These are phyloP conservation scores for Centaurea solstitialis DNA, from an alignment of 129 eudicot species.

Conservation along the genomic window DNA sequence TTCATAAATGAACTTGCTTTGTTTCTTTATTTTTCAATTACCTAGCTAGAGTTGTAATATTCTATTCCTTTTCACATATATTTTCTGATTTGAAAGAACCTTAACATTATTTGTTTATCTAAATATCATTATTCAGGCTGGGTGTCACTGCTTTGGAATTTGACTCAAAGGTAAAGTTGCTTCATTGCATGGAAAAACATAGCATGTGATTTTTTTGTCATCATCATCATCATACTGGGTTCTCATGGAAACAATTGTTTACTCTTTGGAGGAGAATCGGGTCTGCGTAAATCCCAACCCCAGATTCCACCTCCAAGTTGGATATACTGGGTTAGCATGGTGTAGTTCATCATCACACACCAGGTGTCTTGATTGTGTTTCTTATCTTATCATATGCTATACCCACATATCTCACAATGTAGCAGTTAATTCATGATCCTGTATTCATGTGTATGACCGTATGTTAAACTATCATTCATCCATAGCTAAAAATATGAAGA, in stretches of 20 bases:
- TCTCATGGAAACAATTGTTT: not conserved
- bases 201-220: not conserved
- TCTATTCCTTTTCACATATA: not conserved
- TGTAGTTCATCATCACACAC: not conserved
- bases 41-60: not conserved
- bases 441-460: constrained; percentile 9
- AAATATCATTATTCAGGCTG: constrained; percentile 37
- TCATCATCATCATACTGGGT: not conserved
- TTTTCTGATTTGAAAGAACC: not conserved
- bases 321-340: not conserved
- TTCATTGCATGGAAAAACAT: not conserved
- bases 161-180: constrained; percentile 62
- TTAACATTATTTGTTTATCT: not conserved
- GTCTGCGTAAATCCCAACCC: not conserved
- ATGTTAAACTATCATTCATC: not conserved
- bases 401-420: not conserved
- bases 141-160: constrained; percentile 80
- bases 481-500: not conserved
- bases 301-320: not conserved
- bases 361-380: not conserved
- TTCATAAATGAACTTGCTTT: not conserved
- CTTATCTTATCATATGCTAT: not conserved
- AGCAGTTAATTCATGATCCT: constrained; percentile 3
- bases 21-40: not conserved
- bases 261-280: not conserved